Base-by-base conservation (phyloP, 306 rosid species). In the Datisca glomerata region DNA sequence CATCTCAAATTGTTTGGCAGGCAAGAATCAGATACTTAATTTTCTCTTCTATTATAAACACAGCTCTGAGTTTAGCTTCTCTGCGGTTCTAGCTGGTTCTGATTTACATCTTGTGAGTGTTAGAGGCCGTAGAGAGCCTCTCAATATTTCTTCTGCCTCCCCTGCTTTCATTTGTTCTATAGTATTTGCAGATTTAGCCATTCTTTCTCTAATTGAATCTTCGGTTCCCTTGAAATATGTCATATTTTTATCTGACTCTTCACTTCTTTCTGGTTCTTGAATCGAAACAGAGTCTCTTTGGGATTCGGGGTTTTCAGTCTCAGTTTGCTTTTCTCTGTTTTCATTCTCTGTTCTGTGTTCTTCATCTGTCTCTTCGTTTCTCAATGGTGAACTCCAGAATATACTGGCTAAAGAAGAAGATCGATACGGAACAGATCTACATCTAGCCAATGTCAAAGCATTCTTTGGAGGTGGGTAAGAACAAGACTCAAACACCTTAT, bases 371-470 rank as follows among this genome's bases (percentile, higher is more conserved):
- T 67, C 69, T 43, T 75, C 76, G 6, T 13, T 49, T 38, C 45
- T 50, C 0, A 45, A 7, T 0, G 95, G 93, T 7, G 97, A 84
- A 35, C 79, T 63, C 94, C 72, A 76, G 45, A 86, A 82, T 61
- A 82, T 73, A 21, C 70, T 32, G 2, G 82, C 87, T 21, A 91
- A 40, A 21, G 98, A 91, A 0, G 96, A 84, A 34, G 98, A 78
- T 52, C 96, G 77, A 48, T 80, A 73, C 6, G 96, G 94, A 25
- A 85, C 82, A 18, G 94, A 87, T 69, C 84, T 79, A 38, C 96
- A 73, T 14, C 94, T 70, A 4, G 81, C 82, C 2, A 87, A 51
- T 12, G 79, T 42, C 48, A 82, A 69, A 18, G 89, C 94, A n/a
- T 87, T 76, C 50, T 68, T 79, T 3, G 93, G 94, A 0, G 94